Evolutionary conservation across 2,329 filamentous ascomycete genomes (phyloP).

Genomic region (Alternaria infectoria): DNA sequence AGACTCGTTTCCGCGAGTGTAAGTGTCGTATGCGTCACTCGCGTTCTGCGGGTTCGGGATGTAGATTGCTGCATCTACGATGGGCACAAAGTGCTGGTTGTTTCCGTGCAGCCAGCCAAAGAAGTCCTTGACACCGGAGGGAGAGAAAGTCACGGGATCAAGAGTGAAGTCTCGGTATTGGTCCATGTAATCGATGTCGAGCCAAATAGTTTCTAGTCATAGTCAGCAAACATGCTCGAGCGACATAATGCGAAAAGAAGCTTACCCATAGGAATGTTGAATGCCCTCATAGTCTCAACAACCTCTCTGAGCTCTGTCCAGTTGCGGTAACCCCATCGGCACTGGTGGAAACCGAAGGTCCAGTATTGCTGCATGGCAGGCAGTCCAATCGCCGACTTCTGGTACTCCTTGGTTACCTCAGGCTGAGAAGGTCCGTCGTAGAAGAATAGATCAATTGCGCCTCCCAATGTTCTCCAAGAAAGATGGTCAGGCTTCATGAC

Average conservation of each 20-base stretch:
- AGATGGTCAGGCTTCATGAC: constrained; percentile 68
- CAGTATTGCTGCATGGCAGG: constrained; percentile 81
- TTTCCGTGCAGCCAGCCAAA: constrained; percentile 59
- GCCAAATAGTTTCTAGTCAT: constrained; percentile 49
- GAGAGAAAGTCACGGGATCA: constrained; percentile 60
- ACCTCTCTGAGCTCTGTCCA: constrained; percentile 70
- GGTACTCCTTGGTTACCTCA: constrained; percentile 74
- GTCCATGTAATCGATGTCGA: constrained; percentile 52
- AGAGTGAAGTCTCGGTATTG: constrained; percentile 64
- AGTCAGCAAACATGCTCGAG: neutral
- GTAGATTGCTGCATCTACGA: constrained; percentile 71
- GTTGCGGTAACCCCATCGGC: constrained; percentile 80
- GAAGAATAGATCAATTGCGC: constrained; percentile 80
- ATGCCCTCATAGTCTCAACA: constrained; percentile 59
- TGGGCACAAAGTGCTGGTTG: constrained; percentile 65
- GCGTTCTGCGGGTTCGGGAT: constrained; percentile 73
- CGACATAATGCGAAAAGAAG: neutral
- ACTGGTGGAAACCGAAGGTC: constrained; percentile 83
- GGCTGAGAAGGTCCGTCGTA: constrained; percentile 73
- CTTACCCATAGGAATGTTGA: constrained; percentile 59
- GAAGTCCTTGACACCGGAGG: constrained; percentile 58
- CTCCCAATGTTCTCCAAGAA: constrained; percentile 77
- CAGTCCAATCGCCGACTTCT: constrained; percentile 68
- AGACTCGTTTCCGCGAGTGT: constrained; percentile 57
- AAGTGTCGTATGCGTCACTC: constrained; percentile 63